A percentile compares a stretch with the other conserved stretches of the same genome.
Conservation (phyloP, 1,284 basidiomycete species). For the Ganoderma sinense region DNA sequence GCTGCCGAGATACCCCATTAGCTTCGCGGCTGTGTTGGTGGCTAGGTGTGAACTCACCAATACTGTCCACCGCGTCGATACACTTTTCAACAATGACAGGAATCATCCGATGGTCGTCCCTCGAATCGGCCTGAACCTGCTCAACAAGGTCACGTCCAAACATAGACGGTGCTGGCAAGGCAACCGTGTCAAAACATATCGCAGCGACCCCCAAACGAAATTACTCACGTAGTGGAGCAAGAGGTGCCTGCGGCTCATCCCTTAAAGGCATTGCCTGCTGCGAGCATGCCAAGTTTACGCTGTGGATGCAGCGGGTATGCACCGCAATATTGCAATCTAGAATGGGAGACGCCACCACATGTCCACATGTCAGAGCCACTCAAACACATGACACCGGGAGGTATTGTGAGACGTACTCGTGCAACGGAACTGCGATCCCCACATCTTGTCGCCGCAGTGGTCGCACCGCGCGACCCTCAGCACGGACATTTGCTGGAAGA, state of each 20-base stretch:
- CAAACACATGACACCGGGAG: slow-evolving; percentile 8
- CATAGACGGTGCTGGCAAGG: slow-evolving; percentile 77
- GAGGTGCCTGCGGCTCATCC: slow-evolving; percentile 43
- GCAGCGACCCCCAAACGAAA: not conserved
- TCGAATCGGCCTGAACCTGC: slow-evolving; percentile 81
- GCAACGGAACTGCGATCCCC: slow-evolving; percentile 94
- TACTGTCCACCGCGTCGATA: slow-evolving; percentile 88
- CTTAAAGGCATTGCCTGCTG: slow-evolving; percentile 48
- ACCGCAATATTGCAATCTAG: slow-evolving; percentile 76
- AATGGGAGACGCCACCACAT: slow-evolving; percentile 1
- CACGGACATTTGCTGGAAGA: slow-evolving; percentile 90
- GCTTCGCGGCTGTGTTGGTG: not conserved
- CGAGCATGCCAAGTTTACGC: slow-evolving; percentile 64
- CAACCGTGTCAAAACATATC: slow-evolving; percentile 8
- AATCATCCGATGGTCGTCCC: slow-evolving; percentile 66
- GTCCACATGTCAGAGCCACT: slow-evolving; percentile 16
- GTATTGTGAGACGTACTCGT: slow-evolving; percentile 62
- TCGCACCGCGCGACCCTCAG: slow-evolving; percentile 93
- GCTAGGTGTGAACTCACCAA: slow-evolving; percentile 60
- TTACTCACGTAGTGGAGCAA: slow-evolving; percentile 59
- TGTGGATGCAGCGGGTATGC: slow-evolving; percentile 75
- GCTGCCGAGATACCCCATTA: slow-evolving; percentile 48
- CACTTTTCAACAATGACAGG: slow-evolving; percentile 96
- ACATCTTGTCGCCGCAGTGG: slow-evolving; percentile 97
- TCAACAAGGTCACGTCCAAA: slow-evolving; percentile 90